Evolutionary conservation across 1,284 basidiomycete species (phyloP), one percentile per base, ranked within the genome.

Genomic region (Ceratobasidium sp.): DNA sequence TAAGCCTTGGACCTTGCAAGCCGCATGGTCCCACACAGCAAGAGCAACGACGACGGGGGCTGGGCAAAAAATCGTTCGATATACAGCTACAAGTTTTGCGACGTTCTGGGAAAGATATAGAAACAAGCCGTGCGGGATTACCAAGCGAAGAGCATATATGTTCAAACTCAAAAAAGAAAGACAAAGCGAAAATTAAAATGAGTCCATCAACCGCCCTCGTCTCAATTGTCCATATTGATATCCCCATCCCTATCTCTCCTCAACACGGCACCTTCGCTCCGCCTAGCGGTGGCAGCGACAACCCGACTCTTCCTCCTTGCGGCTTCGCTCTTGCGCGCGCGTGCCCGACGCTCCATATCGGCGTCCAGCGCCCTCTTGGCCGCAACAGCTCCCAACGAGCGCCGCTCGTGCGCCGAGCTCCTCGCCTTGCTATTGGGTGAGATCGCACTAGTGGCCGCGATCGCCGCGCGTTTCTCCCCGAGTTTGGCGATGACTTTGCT

Each of bases 401-500:
- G 57, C 33, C 71, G 71, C 33, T 36, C 24, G 17, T 73, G 71
- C n/a, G 41, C 48, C 47, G 71, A 73, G 33, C 71, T 73, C 1
- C 71, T 57, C 4, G 71, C 59, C n/a, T 73, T 73, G 71, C 71
- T 73, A 17, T 36, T 48, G 3, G 71, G 57, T 17, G 71, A 73
- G 36, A 56, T 36, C 44, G 67, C 66, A 22, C 45, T 71, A 15
- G 62, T 56, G 50, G 69, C 77, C 75, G 77, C 78, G 4, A 78
- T 82, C 4, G 83, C 86, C 24, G 86, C 88, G 8, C 91, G 87
- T 80, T 93, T 90, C n/a, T 90, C 90, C 5, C 89, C 91, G 29
- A 93, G 83, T 78, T 86, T 88, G 0, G 92, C 91, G 64, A 93
- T 92, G 47, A 94, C 91, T 75, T 89, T 90, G 31, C 91, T 91